A percentile compares a stretch with the other conserved stretches of the same genome.
These are phyloP conservation scores for Eucommia ulmoides DNA, from an alignment of 257 asterid species.

Conservation along the genomic window DNA sequence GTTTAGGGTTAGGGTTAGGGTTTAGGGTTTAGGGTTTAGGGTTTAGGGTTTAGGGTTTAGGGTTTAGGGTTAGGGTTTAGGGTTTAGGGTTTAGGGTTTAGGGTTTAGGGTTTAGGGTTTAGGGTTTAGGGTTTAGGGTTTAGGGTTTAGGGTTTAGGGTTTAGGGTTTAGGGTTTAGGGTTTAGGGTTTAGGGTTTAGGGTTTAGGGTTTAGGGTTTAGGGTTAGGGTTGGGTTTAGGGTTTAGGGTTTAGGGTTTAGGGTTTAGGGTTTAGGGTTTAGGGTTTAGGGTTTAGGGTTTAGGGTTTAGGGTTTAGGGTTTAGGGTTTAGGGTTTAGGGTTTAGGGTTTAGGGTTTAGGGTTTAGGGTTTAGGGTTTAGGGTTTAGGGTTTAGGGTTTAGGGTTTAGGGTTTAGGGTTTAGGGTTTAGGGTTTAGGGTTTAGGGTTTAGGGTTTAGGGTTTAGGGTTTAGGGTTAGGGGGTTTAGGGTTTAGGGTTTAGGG, in stretches of 20 bases:
- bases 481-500: not conserved
- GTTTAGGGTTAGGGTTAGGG: conserved; percentile 8
- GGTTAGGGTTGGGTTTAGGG: conserved; percentile 11
- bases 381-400: not conserved
- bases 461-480: not conserved
- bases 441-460: conserved; percentile 1
- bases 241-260: conserved; percentile 13
- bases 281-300: conserved; percentile 12
- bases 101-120: conserved; percentile 6
- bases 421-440: conserved; percentile 1
- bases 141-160: conserved; percentile 12
- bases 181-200: conserved; percentile 8
- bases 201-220: conserved; percentile 10
- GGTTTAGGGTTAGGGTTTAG: conserved; percentile 8
- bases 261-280: conserved; percentile 14
- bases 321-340: conserved; percentile 6
- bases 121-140: conserved; percentile 9
- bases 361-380: not conserved
- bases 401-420: not conserved
- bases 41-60: conserved; percentile 11
- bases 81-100: conserved; percentile 9
- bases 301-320: conserved; percentile 10
- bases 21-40: conserved; percentile 12
- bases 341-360: conserved; percentile 7
- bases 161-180: conserved; percentile 11